Percentiles rank a stretch among this genome's conserved stretches.
phyloP scores from a whole-genome alignment of 75 land plant genomes.

The Pseudotsuga menziesii region DNA sequence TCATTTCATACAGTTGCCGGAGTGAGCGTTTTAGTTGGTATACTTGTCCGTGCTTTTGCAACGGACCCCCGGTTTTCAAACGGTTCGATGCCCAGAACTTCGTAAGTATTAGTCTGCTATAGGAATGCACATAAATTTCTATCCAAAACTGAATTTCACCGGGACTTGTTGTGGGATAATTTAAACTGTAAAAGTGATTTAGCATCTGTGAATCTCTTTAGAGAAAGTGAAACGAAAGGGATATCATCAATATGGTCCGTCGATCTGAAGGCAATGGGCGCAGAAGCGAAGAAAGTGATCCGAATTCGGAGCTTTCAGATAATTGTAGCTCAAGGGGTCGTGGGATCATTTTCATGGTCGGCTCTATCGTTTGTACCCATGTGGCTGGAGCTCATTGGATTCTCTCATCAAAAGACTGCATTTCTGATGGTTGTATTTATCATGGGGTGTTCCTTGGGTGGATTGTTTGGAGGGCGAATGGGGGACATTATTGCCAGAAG shows the following conservation, averaged over 20 bases:
- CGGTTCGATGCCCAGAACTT: neutral
- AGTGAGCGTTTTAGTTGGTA: conserved; percentile 57
- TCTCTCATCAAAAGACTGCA: conserved; percentile 60
- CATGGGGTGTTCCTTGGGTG: conserved; percentile 60
- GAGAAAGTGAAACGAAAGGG: conserved; percentile 5
- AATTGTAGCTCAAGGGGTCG: conserved; percentile 78
- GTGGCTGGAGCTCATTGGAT: conserved; percentile 85
- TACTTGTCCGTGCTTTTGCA: conserved; percentile 52
- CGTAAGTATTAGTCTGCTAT: neutral
- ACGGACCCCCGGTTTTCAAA: conserved; percentile 52
- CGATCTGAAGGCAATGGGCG: conserved; percentile 38
- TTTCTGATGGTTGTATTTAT: conserved; percentile 49
- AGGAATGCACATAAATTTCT: no score
- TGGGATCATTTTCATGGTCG: conserved; percentile 88
- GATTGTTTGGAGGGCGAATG: conserved; percentile 73
- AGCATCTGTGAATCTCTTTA: neutral
- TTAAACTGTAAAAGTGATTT: no score
- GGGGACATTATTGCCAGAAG: conserved; percentile 57
- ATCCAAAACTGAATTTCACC: no score
- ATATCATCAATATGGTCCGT: conserved; percentile 14
- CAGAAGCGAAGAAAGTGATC: conserved; percentile 65
- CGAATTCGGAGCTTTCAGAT: conserved; percentile 65
- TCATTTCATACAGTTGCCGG: conserved; percentile 66
- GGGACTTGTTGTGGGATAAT: no score
- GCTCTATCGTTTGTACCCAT: conserved; percentile 77